A percentile compares a stretch with the other conserved stretches of the same genome.
Conservation (phyloP, 495 filamentous ascomycete species). For the Neurospora hispaniola region DNA sequence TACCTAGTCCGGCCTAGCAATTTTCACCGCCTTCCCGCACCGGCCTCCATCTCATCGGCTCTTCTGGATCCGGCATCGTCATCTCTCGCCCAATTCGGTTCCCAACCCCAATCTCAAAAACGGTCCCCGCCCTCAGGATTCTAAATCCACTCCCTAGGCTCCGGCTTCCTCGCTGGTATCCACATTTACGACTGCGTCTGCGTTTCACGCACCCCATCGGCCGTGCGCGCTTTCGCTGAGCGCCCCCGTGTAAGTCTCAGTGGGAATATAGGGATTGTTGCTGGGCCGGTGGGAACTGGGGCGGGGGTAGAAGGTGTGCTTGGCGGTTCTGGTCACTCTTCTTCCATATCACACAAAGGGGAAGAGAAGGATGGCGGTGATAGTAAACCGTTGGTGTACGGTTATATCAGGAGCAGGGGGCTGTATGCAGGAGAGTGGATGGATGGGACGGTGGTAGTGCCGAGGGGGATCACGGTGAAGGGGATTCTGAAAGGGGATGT, state of each 20-base stretch:
- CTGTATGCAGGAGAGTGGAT: conserved; percentile 66
- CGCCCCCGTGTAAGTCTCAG: conserved; percentile 58
- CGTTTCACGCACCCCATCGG: conserved; percentile 63
- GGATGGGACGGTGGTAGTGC: conserved; percentile 66
- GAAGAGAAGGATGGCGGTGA: not conserved
- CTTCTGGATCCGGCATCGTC: conserved; percentile 64
- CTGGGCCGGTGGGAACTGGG: conserved; percentile 64
- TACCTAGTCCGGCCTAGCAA: conserved; percentile 63
- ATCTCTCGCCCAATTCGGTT: conserved; percentile 44
- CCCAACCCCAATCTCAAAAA: not conserved
- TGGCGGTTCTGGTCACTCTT: not conserved
- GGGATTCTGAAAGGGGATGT: conserved; percentile 60
- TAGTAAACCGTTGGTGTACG: conserved; percentile 48
- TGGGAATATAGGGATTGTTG: conserved; percentile 60
- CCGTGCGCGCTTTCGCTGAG: conserved; percentile 60
- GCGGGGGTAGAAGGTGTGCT: conserved; percentile 33
- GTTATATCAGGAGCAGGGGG: conserved; percentile 68
- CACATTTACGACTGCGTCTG: conserved; percentile 81
- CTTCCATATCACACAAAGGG: not conserved
- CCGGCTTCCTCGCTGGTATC: conserved; percentile 68
- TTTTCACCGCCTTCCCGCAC: conserved; percentile 81
- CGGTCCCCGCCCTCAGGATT: conserved; percentile 80
- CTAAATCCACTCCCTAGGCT: conserved; percentile 61
- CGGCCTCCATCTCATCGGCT: conserved; percentile 70
- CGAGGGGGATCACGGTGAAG: conserved; percentile 48